Evolutionary conservation across 768 basidiomycete species (phyloP).

Genomic region (Leccinum longicurvipes): DNA sequence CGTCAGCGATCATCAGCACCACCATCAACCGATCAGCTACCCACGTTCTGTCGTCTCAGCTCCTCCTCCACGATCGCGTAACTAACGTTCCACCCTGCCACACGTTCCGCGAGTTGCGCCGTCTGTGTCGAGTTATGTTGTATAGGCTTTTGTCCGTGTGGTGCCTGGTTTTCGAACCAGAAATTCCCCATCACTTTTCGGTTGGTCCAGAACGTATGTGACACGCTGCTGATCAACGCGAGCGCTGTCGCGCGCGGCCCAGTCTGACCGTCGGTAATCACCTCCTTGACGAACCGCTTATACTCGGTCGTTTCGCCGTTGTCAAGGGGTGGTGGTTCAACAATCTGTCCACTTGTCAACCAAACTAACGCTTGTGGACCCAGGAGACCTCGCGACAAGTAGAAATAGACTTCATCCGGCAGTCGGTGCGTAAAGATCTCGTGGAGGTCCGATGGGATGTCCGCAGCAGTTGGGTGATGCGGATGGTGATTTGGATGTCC

Average conservation of each 20-base stretch:
- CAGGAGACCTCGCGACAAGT: conserved; percentile 88
- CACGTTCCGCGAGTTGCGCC: conserved; percentile 82
- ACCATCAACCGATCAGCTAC: conserved; percentile 32
- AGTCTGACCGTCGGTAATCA: conserved; percentile 92
- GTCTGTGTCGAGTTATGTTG: conserved; percentile 78
- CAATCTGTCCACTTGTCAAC: conserved; percentile 83
- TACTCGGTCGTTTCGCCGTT: conserved; percentile 96
- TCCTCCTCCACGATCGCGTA: conserved; percentile 89
- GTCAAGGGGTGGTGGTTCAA: conserved; percentile 86
- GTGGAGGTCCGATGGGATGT: conserved; percentile 88
- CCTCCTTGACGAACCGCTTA: conserved; percentile 91
- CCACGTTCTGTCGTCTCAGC: conserved; percentile 91
- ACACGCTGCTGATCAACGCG: conserved; percentile 79
- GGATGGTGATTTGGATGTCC: conserved; percentile 54
- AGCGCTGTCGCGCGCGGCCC: conserved; percentile 90
- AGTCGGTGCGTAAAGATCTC: conserved; percentile 93
- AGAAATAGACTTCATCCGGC: conserved; percentile 96
- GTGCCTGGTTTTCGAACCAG: conserved; percentile 64
- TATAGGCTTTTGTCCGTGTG: conserved; percentile 53
- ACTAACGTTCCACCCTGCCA: conserved; percentile 86
- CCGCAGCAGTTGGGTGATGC: conserved; percentile 75
- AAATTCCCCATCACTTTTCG: conserved; percentile 69
- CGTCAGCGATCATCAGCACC: conserved; percentile 24
- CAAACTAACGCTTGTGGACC: conserved; percentile 91
- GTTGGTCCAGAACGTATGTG: conserved; percentile 78